Evolutionary conservation across 805 yeast species (phyloP).

Genomic region (Candida multigemmis): DNA sequence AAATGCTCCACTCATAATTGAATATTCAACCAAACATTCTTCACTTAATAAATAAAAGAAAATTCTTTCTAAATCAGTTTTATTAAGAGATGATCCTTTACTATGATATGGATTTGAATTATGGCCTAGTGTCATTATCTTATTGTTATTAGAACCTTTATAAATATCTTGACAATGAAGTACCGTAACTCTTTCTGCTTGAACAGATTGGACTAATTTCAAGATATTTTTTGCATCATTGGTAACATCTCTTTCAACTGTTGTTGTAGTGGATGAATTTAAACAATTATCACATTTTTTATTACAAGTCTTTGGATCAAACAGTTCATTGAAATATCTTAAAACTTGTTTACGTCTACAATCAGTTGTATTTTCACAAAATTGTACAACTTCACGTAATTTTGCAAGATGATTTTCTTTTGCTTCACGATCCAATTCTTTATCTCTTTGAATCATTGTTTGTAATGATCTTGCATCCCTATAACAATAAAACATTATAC

Average conservation of each 20-base stretch:
- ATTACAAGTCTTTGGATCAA: slow-evolving; percentile 55
- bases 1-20: slow-evolving; percentile 68
- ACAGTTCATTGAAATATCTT: slow-evolving; percentile 82
- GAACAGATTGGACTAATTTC: slow-evolving; percentile 46
- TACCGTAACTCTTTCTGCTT: slow-evolving; percentile 57
- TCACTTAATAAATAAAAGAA: slow-evolving; percentile 69
- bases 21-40: slow-evolving; percentile 59
- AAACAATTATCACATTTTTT: slow-evolving; percentile 82
- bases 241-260: slow-evolving; percentile 61
- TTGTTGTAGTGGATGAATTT: slow-evolving; percentile 22
- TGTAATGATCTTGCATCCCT: slow-evolving; percentile 73
- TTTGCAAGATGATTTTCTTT: slow-evolving; percentile 72
- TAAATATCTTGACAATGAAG: slow-evolving; percentile 77
- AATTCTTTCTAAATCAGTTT: slow-evolving; percentile 69
- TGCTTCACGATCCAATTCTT: slow-evolving; percentile 50
- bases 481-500: slow-evolving; percentile 74
- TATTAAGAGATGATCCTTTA: slow-evolving; percentile 52
- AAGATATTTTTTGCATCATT: slow-evolving; percentile 50
- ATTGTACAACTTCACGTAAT: slow-evolving; percentile 76
- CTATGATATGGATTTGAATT: slow-evolving; percentile 59
- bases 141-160: slow-evolving; percentile 60
- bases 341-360: slow-evolving; percentile 86
- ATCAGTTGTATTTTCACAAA: slow-evolving; percentile 85
- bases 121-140: slow-evolving; percentile 56
- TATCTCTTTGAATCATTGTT: slow-evolving; percentile 69